Percentiles rank a stretch among this genome's conserved stretches.
phyloP scores from a whole-genome alignment of 2,329 filamentous ascomycete species.

The Orbilia blumenaviensis region DNA sequence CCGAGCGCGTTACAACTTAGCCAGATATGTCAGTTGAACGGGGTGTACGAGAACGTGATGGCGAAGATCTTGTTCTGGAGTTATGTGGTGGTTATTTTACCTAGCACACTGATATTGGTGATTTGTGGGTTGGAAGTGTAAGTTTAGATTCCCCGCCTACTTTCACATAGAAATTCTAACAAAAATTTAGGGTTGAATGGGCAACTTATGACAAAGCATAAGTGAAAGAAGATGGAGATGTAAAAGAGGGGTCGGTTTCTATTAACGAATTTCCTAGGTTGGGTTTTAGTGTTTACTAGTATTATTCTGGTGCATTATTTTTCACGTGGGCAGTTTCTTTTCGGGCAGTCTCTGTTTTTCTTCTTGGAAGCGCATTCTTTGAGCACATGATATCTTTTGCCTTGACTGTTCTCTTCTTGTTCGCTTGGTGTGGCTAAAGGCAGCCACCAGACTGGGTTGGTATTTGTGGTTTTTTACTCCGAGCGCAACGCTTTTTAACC shows the following conservation, averaged over 20 bases:
- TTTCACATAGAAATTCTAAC: constrained; percentile 1
- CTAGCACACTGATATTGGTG: constrained; percentile 88
- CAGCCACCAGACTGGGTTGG: neutral
- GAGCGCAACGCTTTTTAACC: neutral
- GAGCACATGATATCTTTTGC: constrained; percentile 9
- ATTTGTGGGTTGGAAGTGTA: constrained; percentile 86
- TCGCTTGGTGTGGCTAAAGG: neutral
- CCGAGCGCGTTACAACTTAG: constrained; percentile 93
- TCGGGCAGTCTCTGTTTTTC: constrained; percentile 1
- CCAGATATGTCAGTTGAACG: constrained; percentile 98
- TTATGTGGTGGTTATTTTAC: constrained; percentile 83
- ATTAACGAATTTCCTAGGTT: constrained; percentile 25
- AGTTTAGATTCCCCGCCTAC: neutral
- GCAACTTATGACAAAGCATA: constrained; percentile 18
- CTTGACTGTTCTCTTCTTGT: neutral
- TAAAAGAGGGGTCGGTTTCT: neutral
- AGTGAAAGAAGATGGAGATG: neutral
- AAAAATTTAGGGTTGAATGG: constrained; percentile 22
- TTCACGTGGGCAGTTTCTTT: constrained; percentile 12
- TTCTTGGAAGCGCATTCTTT: constrained; percentile 1
- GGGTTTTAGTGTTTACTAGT: constrained; percentile 12
- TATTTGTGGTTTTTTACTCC: neutral
- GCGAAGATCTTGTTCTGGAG: constrained; percentile 92
- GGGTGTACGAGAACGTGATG: constrained; percentile 95
- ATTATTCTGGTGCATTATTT: neutral